Evolutionary conservation across 2,329 filamentous ascomycete species (phyloP).

Genomic region (Venturia asperata): DNA sequence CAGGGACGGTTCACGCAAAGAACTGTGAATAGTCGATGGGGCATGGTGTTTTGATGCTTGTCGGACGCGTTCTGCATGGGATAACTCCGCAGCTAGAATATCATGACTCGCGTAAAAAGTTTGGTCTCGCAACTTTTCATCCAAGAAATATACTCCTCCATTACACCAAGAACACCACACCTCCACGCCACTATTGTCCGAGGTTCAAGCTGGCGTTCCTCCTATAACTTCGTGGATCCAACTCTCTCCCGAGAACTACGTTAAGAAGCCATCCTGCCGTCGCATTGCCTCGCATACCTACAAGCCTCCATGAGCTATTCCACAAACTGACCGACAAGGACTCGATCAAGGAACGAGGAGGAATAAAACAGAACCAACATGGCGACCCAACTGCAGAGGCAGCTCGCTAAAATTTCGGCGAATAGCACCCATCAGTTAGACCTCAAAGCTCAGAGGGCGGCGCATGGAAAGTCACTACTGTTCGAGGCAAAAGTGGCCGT

Average conservation of each 20-base stretch:
- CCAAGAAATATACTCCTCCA: not conserved
- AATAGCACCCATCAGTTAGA: constrained; percentile 87
- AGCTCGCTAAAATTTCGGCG: constrained; percentile 86
- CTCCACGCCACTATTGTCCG: not conserved
- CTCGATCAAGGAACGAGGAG: not conserved
- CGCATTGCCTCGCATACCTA: not conserved
- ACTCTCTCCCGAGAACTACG: not conserved
- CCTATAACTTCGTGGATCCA: not conserved
- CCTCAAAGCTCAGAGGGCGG: constrained; percentile 82
- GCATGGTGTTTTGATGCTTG: not conserved
- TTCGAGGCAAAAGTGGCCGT: constrained; percentile 82
- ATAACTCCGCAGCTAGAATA: no score
- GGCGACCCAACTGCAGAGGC: constrained; percentile 82
- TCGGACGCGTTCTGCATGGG: no score
- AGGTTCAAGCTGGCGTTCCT: not conserved
- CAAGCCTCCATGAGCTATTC: constrained; percentile 2
- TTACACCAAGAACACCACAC: not conserved
- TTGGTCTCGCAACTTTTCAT: not conserved
- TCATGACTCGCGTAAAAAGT: constrained; percentile 7
- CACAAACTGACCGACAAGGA: not conserved
- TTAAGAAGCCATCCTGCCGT: not conserved
- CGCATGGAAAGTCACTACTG: constrained; percentile 90
- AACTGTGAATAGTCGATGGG: not conserved
- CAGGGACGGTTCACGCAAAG: not conserved
- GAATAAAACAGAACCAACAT: constrained; percentile 40